A percentile compares a stretch with the other conserved stretches of the same genome.
phyloP scores from a whole-genome alignment of 1,284 basidiomycete species.

The Cryptococcus sp. region DNA sequence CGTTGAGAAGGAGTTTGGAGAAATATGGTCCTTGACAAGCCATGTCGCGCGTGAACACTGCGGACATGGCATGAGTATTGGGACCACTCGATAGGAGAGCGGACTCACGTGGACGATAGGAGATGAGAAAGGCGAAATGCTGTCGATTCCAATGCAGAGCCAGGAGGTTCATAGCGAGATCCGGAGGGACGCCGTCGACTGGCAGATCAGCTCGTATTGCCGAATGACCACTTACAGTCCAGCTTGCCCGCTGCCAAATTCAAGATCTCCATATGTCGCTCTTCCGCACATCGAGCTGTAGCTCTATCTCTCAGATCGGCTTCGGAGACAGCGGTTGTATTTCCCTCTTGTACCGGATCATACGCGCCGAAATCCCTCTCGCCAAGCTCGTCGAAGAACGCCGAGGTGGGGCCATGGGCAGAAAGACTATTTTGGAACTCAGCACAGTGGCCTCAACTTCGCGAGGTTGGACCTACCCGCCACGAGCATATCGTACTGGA shows the following conservation, averaged over 20 bases:
- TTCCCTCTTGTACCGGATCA: constrained; percentile 14
- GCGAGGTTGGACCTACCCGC: no score
- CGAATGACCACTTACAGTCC: constrained; percentile 25
- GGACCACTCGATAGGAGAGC: background rate
- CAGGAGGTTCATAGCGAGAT: constrained; percentile 39
- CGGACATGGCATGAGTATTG: background rate
- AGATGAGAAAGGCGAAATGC: constrained; percentile 42
- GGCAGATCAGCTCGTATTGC: background rate
- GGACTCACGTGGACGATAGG: constrained; percentile 32
- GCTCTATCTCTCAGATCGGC: constrained; percentile 22
- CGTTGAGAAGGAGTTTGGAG: constrained; percentile 40
- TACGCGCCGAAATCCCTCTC: constrained; percentile 7
- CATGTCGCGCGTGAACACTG: constrained; percentile 43
- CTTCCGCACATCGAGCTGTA: constrained; percentile 26
- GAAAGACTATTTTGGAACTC: background rate
- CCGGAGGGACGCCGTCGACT: constrained; percentile 41
- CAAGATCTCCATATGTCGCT: constrained; percentile 37
- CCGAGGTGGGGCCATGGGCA: constrained; percentile 26
- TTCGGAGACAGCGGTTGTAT: constrained; percentile 5
- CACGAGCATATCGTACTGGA: no score
- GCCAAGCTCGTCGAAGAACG: background rate
- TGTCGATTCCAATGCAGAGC: constrained; percentile 47
- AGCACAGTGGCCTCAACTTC: no score
- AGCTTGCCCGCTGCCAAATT: constrained; percentile 39
- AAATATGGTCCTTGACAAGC: constrained; percentile 36